phyloP scores from a whole-genome alignment of 352 stramenopile species.

The Blastocystis sp. region DNA sequence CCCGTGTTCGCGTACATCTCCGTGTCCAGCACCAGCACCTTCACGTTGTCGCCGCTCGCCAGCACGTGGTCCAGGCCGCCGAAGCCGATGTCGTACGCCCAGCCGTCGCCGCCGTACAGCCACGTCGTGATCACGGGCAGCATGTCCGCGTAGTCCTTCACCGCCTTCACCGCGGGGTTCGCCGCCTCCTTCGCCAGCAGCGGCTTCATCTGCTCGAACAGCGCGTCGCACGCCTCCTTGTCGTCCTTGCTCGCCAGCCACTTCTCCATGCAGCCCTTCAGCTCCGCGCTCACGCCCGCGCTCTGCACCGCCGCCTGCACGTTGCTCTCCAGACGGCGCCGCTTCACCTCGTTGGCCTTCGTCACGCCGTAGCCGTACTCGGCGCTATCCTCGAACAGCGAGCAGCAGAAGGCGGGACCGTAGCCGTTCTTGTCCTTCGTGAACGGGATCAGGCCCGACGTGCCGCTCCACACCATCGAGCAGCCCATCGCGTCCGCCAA shows the following conservation, averaged over 20 bases:
- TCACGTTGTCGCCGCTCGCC: constrained; percentile 76
- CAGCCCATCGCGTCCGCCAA: constrained; percentile 77
- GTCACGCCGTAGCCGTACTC: constrained; percentile 71
- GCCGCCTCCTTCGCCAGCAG: constrained; percentile 68
- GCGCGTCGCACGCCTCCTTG: constrained; percentile 73
- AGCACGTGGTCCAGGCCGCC: constrained; percentile 76
- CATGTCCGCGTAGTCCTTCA: constrained; percentile 75
- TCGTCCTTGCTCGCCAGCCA: constrained; percentile 76
- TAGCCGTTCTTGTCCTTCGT: constrained; percentile 72
- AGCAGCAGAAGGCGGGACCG: constrained; percentile 73
- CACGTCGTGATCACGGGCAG: constrained; percentile 76
- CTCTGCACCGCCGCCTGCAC: constrained; percentile 71
- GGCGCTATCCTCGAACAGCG: constrained; percentile 76
- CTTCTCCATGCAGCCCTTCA: constrained; percentile 74
- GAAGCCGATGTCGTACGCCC: constrained; percentile 77
- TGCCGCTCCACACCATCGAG: constrained; percentile 74
- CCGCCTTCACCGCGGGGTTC: constrained; percentile 71
- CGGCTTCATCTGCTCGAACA: constrained; percentile 73
- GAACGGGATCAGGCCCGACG: constrained; percentile 75
- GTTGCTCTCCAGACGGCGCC: constrained; percentile 72
- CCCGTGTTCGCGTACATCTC: constrained; percentile 75
- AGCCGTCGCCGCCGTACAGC: constrained; percentile 77
- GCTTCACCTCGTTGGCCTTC: constrained; percentile 73
- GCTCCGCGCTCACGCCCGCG: constrained; percentile 70
- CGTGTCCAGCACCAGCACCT: constrained; percentile 77